A percentile compares a stretch with the other conserved stretches of the same genome.
Conservation (phyloP, 306 rosid species). For the Sphenostylis stenocarpa region DNA sequence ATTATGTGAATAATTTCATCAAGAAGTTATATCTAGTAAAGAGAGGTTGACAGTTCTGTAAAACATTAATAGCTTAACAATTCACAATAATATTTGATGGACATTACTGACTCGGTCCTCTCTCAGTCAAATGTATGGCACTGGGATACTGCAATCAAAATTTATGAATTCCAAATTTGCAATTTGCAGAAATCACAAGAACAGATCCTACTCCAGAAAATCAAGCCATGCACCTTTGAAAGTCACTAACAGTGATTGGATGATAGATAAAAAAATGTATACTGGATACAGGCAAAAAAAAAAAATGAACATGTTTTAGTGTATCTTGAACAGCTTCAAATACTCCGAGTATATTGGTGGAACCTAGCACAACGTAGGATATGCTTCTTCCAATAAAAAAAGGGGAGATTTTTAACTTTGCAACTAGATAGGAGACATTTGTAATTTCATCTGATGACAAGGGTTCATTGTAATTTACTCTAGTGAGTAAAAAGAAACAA, state of each 20-base stretch:
- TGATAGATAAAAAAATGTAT: background rate
- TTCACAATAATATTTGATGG: background rate
- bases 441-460: slow-evolving; percentile 22
- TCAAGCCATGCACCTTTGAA: background rate
- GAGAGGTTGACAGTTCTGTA: background rate
- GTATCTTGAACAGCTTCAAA: slow-evolving; percentile 1
- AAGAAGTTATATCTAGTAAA: background rate
- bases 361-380: background rate
- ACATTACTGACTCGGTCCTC: background rate
- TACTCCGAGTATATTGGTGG: slow-evolving; percentile 4
- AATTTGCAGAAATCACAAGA: slow-evolving; percentile 6
- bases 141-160: background rate
- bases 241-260: background rate
- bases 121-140: background rate
- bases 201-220: slow-evolving; percentile 11
- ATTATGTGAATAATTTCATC: background rate
- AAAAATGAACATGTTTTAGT: slow-evolving; percentile 1
- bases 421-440: slow-evolving; percentile 18
- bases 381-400: slow-evolving; percentile 1
- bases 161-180: background rate
- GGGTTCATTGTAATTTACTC: slow-evolving; percentile 9
- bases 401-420: slow-evolving; percentile 1
- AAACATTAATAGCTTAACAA: background rate
- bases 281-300: slow-evolving; percentile 3
- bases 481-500: slow-evolving; percentile 1